Conservation (phyloP, 2,329 filamentous ascomycete genomes). For the Fragosphaeria purpurea region DNA sequence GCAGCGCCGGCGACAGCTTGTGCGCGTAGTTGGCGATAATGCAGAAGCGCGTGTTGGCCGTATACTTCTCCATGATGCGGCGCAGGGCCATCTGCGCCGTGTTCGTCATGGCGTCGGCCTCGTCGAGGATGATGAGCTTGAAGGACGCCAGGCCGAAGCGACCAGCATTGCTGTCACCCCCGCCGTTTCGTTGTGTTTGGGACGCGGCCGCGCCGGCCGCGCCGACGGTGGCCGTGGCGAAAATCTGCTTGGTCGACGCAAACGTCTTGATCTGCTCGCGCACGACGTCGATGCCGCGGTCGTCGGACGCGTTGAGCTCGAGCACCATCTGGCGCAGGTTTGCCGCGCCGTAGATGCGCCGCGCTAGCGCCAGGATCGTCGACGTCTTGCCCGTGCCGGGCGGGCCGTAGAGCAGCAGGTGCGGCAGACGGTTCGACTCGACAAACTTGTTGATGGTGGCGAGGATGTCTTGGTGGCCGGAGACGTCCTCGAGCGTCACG, state of each 20-base stretch:
- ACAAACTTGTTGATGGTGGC: slow-evolving; percentile 97
- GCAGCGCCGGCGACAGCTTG: slow-evolving; percentile 84
- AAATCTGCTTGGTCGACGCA: slow-evolving; percentile 95
- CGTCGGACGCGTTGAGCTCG: slow-evolving; percentile 93
- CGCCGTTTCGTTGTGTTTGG: slow-evolving; percentile 15
- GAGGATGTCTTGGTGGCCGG: slow-evolving; percentile 93
- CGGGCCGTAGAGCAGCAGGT: slow-evolving; percentile 92
- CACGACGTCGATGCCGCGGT: slow-evolving; percentile 95
- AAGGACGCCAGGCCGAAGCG: slow-evolving; percentile 55
- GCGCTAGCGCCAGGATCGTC: slow-evolving; percentile 84
- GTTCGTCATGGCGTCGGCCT: slow-evolving; percentile 99
- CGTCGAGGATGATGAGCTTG: slow-evolving; percentile 95
- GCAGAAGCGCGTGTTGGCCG: slow-evolving; percentile 92
- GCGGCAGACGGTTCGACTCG: slow-evolving; percentile 84
- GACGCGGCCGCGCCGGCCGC: slow-evolving; percentile 29
- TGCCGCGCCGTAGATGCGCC: slow-evolving; percentile 80
- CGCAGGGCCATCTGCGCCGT: slow-evolving; percentile 96
- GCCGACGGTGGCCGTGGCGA: slow-evolving; percentile 33
- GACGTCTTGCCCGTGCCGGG: slow-evolving; percentile 97
- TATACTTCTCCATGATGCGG: slow-evolving; percentile 99
- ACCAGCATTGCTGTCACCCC: slow-evolving; percentile 29
- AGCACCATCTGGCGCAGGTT: slow-evolving; percentile 98
- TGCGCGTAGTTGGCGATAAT: slow-evolving; percentile 99
- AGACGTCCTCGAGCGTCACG: slow-evolving; percentile 79
- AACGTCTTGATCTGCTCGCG: slow-evolving; percentile 99